Evolutionary conservation across 2,329 filamentous ascomycete species (phyloP).

Genomic region (Tolypocladium endophyticum): DNA sequence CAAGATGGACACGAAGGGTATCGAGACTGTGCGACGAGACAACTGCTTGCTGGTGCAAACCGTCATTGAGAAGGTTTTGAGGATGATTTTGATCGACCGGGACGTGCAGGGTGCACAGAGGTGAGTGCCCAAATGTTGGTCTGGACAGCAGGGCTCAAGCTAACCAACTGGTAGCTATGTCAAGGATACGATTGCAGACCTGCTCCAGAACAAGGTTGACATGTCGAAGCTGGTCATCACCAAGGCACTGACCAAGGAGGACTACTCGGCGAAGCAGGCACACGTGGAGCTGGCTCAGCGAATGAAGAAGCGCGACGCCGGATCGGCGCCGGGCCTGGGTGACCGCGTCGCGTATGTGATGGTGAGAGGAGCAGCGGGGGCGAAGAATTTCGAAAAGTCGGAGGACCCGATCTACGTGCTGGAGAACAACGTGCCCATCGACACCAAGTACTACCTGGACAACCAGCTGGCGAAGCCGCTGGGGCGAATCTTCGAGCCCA

Average conservation of each 20-base stretch:
- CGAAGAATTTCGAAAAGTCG: constrained; percentile 93
- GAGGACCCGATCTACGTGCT: constrained; percentile 96
- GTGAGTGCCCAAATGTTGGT: neutral
- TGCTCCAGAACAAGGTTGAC: constrained; percentile 94
- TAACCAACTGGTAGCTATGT: constrained; percentile 60
- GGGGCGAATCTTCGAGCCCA: constrained; percentile 93
- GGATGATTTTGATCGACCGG: constrained; percentile 90
- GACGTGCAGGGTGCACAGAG: constrained; percentile 70
- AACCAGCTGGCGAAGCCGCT: constrained; percentile 96
- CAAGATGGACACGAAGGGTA: constrained; percentile 99
- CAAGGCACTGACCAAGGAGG: constrained; percentile 84
- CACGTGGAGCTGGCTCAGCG: constrained; percentile 91
- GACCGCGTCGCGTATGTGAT: constrained; percentile 98
- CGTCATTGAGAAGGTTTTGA: constrained; percentile 90
- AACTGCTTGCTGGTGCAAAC: constrained; percentile 94
- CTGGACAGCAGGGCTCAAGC: neutral
- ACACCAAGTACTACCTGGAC: constrained; percentile 97
- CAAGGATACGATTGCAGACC: constrained; percentile 87
- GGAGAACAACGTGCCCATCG: constrained; percentile 94
- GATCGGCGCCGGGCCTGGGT: constrained; percentile 83
- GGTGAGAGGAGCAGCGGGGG: constrained; percentile 77
- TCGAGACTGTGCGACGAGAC: constrained; percentile 93
- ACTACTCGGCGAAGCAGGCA: constrained; percentile 86
- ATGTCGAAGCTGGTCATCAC: constrained; percentile 99
- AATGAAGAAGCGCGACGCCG: constrained; percentile 94